phyloP scores from a whole-genome alignment of 371 early-diverging fungal genomes.

The Catenaria anguillulae region DNA sequence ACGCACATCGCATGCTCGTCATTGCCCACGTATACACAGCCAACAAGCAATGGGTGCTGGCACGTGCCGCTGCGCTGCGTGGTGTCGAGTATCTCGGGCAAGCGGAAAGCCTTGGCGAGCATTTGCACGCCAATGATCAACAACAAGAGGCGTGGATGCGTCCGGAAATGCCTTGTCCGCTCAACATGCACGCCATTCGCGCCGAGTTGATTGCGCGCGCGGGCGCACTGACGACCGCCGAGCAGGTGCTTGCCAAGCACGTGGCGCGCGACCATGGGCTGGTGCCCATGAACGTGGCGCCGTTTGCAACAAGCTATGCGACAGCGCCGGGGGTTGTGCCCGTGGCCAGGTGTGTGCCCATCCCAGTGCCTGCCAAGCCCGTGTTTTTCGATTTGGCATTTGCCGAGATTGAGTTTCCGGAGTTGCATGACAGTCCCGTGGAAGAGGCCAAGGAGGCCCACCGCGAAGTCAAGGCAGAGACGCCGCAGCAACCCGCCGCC shows the following conservation, averaged over 20 bases:
- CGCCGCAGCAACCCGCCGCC: neutral
- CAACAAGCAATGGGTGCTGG: neutral
- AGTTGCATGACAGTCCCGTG: conserved; percentile 11
- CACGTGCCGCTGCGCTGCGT: neutral
- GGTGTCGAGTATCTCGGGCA: neutral
- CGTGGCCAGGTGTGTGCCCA: too few species aligned
- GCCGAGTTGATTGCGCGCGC: neutral
- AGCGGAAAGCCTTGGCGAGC: too few species aligned
- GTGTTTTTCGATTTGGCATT: conserved; percentile 66
- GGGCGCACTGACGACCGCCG: too few species aligned
- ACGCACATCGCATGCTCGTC: neutral
- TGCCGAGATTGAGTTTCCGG: conserved; percentile 49
- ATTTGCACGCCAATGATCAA: too few species aligned
- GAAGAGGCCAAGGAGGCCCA: neutral
- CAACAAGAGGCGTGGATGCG: too few species aligned
- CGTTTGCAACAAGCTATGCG: too few species aligned
- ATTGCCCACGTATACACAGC: neutral
- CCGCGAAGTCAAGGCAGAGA: neutral
- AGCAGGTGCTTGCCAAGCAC: neutral
- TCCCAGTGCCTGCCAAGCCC: conserved; percentile 57
- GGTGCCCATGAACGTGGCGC: too few species aligned
- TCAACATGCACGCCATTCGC: too few species aligned
- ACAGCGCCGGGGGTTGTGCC: too few species aligned
- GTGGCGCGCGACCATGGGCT: too few species aligned
- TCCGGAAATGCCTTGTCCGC: too few species aligned